Conservation (phyloP, 2,329 filamentous ascomycete species). For the Colletotrichum tanaceti region DNA sequence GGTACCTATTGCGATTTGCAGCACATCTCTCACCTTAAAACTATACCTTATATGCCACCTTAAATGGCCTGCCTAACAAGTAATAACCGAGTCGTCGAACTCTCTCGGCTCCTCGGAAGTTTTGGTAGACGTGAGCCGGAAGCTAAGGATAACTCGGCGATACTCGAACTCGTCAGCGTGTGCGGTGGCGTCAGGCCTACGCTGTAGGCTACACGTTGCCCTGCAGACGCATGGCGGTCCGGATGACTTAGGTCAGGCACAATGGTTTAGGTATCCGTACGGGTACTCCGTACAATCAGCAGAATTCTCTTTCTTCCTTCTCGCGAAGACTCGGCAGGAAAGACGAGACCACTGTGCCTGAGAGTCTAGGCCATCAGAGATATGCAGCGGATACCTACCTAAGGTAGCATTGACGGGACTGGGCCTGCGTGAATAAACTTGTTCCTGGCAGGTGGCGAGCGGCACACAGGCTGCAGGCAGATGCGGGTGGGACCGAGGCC, state of each 20-base stretch:
- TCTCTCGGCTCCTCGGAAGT: slow-evolving; percentile 3
- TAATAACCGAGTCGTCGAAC: background rate
- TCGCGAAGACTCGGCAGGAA: slow-evolving; percentile 13
- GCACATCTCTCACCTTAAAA: slow-evolving; percentile 34
- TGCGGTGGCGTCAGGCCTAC: slow-evolving; percentile 13
- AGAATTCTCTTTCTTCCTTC: background rate
- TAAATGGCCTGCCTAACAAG: slow-evolving; percentile 12
- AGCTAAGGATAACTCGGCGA: slow-evolving; percentile 6
- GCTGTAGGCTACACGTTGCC: slow-evolving; percentile 1
- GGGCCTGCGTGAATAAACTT: slow-evolving; percentile 29
- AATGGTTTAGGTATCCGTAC: too few species aligned
- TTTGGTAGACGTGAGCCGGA: background rate
- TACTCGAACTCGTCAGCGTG: background rate
- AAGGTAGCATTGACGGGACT: slow-evolving; percentile 6
- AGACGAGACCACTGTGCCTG: background rate
- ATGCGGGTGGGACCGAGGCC: background rate
- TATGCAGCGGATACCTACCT: slow-evolving; percentile 20
- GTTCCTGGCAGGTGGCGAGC: slow-evolving; percentile 21
- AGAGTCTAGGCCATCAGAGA: slow-evolving; percentile 11
- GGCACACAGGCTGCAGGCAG: too few species aligned
- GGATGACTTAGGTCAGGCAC: slow-evolving; percentile 21
- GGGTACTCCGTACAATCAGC: background rate
- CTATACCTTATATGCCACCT: slow-evolving; percentile 33
- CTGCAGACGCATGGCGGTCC: background rate
- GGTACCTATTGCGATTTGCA: slow-evolving; percentile 35